These are phyloP conservation scores for Mitragyna speciosa DNA, from an alignment of 257 asterid genomes.

Conservation along the genomic window DNA sequence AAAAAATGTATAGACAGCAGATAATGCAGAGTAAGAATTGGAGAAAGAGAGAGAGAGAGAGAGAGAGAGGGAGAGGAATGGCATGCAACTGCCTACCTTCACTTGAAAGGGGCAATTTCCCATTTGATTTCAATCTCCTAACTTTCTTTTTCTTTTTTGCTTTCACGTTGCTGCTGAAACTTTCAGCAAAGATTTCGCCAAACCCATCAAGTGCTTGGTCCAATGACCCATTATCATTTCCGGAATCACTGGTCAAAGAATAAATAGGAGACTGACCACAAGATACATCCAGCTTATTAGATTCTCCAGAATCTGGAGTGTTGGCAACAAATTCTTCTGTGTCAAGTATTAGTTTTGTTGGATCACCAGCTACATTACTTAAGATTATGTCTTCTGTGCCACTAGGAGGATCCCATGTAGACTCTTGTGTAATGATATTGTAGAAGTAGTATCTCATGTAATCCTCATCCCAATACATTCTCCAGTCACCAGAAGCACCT, in stretches of 20 bases:
- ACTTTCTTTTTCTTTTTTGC: slow-evolving; percentile 49
- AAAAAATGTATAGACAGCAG: neutral
- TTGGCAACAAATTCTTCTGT: slow-evolving; percentile 24
- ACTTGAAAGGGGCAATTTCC: slow-evolving; percentile 32
- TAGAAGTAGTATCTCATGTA: slow-evolving; percentile 60
- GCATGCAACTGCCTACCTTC: slow-evolving; percentile 45
- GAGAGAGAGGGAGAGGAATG: no score
- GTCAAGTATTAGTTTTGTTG: slow-evolving; percentile 18
- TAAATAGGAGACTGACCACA: slow-evolving; percentile 27
- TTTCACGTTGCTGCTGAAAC: slow-evolving; percentile 9
- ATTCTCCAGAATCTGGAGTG: slow-evolving; percentile 20
- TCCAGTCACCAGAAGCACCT: slow-evolving; percentile 51
- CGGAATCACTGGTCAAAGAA: slow-evolving; percentile 24
- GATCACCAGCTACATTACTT: slow-evolving; percentile 26
- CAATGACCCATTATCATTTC: slow-evolving; percentile 23
- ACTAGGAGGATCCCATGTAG: slow-evolving; percentile 83
- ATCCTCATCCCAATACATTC: slow-evolving; percentile 60
- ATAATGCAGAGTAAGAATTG: neutral
- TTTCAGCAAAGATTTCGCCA: slow-evolving; percentile 32
- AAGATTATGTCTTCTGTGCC: slow-evolving; percentile 49
- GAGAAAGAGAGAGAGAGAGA: neutral
- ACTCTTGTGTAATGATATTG: slow-evolving; percentile 56
- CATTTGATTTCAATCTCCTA: slow-evolving; percentile 38
- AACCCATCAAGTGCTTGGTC: slow-evolving; percentile 31
- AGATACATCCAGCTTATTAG: slow-evolving; percentile 34